Conservation (phyloP, 2,329 filamentous ascomycete species). For the Ophiostoma sp. region DNA sequence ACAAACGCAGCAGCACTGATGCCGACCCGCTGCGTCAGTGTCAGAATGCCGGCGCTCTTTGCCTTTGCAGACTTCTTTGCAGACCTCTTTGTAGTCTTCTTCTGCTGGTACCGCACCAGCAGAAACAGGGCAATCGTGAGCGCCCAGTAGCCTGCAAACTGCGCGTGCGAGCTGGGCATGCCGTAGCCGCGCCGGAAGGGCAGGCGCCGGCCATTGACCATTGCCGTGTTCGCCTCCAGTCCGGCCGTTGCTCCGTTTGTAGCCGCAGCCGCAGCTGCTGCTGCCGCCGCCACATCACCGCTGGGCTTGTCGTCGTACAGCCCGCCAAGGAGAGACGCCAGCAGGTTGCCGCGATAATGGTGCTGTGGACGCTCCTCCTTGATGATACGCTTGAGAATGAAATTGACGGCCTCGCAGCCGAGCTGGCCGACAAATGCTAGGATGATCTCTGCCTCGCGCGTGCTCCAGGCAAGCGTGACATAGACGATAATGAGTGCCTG, state of each 20-base stretch:
- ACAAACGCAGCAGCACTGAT: conserved; percentile 51
- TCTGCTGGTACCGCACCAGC: conserved; percentile 55
- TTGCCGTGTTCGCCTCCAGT: too few species aligned
- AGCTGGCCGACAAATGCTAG: conserved; percentile 91
- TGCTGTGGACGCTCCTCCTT: conserved; percentile 83
- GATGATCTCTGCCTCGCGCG: conserved; percentile 81
- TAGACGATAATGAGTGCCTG: conserved; percentile 90
- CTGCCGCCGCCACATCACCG: background rate
- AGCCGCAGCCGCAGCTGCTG: background rate
- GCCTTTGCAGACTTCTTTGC: conserved; percentile 1
- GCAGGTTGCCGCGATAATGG: conserved; percentile 51
- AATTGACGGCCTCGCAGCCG: conserved; percentile 86
- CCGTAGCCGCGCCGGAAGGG: conserved; percentile 62
- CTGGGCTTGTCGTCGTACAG: conserved; percentile 6
- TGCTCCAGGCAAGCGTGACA: conserved; percentile 81
- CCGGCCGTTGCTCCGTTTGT: background rate
- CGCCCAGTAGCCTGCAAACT: conserved; percentile 91
- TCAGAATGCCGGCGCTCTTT: background rate
- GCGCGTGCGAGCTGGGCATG: conserved; percentile 91
- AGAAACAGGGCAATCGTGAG: conserved; percentile 80
- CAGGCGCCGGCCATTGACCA: conserved; percentile 14
- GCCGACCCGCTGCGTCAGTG: conserved; percentile 54
- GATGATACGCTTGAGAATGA: conserved; percentile 79
- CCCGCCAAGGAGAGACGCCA: conserved; percentile 15
- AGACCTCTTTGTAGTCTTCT: background rate